Conservation (phyloP, 2,329 filamentous ascomycete species). For the Talaromyces sp. region DNA sequence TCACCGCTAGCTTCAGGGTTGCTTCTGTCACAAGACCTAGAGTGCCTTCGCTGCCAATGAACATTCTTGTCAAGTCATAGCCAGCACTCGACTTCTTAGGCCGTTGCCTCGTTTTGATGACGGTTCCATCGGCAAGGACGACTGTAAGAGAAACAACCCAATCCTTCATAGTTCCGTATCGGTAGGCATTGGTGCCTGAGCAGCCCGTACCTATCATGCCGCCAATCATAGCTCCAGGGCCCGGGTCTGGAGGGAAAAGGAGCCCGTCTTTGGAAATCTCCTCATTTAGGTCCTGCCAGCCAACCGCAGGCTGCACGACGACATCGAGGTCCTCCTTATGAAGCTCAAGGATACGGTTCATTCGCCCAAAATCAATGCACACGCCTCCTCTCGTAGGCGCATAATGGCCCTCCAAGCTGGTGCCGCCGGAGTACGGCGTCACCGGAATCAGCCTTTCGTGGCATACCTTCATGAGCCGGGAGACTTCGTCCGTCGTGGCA, state of each 20-base stretch:
- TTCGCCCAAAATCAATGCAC: constrained; percentile 77
- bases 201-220: constrained; percentile 54
- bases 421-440: constrained; percentile 80
- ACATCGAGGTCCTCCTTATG: constrained; percentile 74
- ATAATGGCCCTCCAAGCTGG: constrained; percentile 84
- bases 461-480: constrained; percentile 83
- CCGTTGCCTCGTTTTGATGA: constrained; percentile 83
- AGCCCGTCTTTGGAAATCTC: constrained; percentile 65
- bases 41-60: constrained; percentile 87
- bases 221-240: constrained; percentile 86
- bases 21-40: constrained; percentile 88
- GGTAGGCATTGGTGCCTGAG: constrained; percentile 78
- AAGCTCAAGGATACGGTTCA: constrained; percentile 73
- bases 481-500: constrained; percentile 71
- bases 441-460: constrained; percentile 76
- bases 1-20: constrained; percentile 76
- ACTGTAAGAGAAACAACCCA: constrained; percentile 86
- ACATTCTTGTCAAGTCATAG: constrained; percentile 83
- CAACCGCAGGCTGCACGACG: constrained; percentile 72
- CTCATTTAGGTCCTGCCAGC: constrained; percentile 83
- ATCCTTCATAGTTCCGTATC: constrained; percentile 91
- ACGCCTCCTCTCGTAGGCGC: constrained; percentile 76
- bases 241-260: constrained; percentile 89
- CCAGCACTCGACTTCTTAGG: constrained; percentile 86
- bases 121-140: constrained; percentile 80